Base-by-base conservation (phyloP, 805 yeast genomes). In the Candida michaelii region DNA sequence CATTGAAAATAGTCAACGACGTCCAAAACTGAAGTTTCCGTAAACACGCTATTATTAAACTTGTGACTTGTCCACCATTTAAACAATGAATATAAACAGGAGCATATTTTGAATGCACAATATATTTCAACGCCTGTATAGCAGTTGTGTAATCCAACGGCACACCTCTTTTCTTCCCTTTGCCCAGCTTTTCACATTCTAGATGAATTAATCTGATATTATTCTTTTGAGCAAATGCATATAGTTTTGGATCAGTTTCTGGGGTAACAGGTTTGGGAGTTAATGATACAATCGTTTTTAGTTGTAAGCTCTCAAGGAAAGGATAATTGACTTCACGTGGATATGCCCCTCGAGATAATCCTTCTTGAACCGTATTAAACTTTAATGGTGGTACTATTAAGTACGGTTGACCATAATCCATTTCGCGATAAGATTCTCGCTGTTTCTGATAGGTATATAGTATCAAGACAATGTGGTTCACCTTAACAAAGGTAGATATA, bases 11-110 rank as follows among this genome's bases (percentile, higher is more conserved):
- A 0, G 97, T 83, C 2, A 89, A 87, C 5, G 86, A 77, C 8
- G 93, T 83, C 99, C 99, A 93, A 52, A 84, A 80, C 18, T 88
- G 85, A 14, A 86, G 65, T 51, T 86, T 86, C 27, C 99, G 65
- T 29, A 89, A 65, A 58, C 97, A 89, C 3, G 97, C 98, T 17
- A 91, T 76, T 1, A 88, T 80, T 35, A 93, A 67, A 17, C 91
- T 79, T 0, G 96, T 87, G 2, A 87, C 84, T 49, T 88, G 89
- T 8, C 95, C 89, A 0, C 97, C 98, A 56, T 89, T 90, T 18
- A 82, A 66, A 60, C 98, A 91, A 62, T 91, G 97, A 4, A 91
- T 60, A 58, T 85, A 90, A 1, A 85, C 68, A 0, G 97, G 96
- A 9, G 82, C 77, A 49, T 73, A 66, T 14, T 75, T 73, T 17